Evolutionary conservation across 805 yeast genomes (phyloP), one percentile per base, ranked within the genome.

Genomic region (Middelhovenomyces tepae): DNA sequence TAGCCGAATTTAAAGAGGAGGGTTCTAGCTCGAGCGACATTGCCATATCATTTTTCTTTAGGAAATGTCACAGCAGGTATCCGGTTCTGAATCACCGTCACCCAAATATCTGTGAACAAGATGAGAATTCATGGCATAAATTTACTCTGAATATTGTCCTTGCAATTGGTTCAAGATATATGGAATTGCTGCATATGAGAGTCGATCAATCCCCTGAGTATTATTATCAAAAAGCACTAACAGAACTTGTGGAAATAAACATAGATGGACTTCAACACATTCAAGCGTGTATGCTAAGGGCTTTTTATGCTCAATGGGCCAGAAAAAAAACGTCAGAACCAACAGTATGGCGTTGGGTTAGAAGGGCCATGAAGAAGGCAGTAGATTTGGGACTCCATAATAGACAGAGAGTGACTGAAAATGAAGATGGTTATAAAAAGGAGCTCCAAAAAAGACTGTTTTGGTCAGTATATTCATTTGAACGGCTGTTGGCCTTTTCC

Each of bases 321-420:
- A 23, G 25, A 2, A 18, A 19, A 4, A 23, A 31, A 9, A 15
- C 27, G 5, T 14, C 14, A 4, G 34, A 30, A 4, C 40, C 40
- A 6, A 32, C 35, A 10, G 31, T 26, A 27, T 37, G 41, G 41
- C 25, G 16, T 23, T 22, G 34, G 10, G 13, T 31, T 5, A 38
- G 41, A 11, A 34, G 21, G 35, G 41, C 38, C 15, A 37, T 37
- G 41, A 23, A 38, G n/a, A 19, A 26, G 7, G 38, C 41, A 7
- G 38, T 31, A 2, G 34, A 37, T 22, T 27, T 37, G 9, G 41
- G 41, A 7, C 35, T 37, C 17, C 41, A 37, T 27, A 22, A 31
- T 8, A 21, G 32, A 14, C 41, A 37, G 32, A 25, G 24, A 7
- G 28, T 34, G 24, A 22, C 20, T n/a, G 21, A 19, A 3, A 27